Percentiles rank a stretch among this genome's conserved stretches.
Conservation (phyloP, 208 protist species). For the Hexamita inflata region DNA sequence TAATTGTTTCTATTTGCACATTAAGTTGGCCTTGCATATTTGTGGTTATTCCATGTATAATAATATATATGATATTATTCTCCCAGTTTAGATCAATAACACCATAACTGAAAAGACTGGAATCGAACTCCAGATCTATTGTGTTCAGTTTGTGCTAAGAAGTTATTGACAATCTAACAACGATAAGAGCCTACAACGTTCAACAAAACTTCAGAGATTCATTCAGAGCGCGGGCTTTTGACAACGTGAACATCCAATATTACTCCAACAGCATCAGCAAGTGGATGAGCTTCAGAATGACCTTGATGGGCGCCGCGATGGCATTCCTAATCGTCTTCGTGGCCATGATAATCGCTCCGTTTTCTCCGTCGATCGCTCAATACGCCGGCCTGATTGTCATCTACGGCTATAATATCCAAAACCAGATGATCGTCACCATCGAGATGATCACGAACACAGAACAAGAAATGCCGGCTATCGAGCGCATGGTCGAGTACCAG, state of each 20-base stretch:
- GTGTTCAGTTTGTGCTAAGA: slow-evolving; percentile 49
- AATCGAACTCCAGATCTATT: slow-evolving; percentile 61
- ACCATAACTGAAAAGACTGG: slow-evolving; percentile 62
- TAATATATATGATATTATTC: background rate
- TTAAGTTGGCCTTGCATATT: background rate
- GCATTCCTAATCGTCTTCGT: no score
- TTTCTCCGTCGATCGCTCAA: no score
- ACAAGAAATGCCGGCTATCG: background rate
- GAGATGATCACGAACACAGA: background rate
- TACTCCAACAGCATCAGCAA: background rate
- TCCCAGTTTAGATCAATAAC: background rate
- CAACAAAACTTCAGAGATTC: background rate
- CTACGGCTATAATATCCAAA: background rate
- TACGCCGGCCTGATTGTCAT: background rate
- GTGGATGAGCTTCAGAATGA: slow-evolving; percentile 2
- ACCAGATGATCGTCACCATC: background rate
- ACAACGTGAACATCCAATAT: background rate
- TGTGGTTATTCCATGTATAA: background rate
- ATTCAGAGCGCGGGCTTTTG: background rate
- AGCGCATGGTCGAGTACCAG: background rate
- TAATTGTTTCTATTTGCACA: background rate
- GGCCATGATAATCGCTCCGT: no score
- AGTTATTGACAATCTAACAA: background rate
- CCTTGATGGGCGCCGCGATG: background rate
- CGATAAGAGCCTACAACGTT: background rate